Evolutionary conservation across 2,329 filamentous ascomycete genomes (phyloP), one percentile per base, ranked within the genome.

Genomic region (Trichoderma sp.): DNA sequence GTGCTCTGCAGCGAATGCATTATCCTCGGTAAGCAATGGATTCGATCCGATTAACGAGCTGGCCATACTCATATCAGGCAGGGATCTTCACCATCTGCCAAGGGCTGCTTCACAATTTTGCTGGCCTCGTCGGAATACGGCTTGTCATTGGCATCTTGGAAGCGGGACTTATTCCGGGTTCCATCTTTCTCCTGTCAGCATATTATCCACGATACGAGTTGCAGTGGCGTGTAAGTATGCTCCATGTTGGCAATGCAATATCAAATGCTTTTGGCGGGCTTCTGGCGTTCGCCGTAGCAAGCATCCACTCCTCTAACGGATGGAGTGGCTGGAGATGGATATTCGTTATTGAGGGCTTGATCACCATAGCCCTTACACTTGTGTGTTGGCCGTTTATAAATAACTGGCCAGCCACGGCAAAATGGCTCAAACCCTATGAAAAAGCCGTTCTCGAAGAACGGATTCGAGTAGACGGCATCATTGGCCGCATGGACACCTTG

Each of bases 11-110:
- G 52, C 43, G 64, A 66, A 58, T 66, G 64, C 54, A 66, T 66
- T 24, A 51, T 66, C 16, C 64, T 73, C 10, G 70, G 74, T 74
- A 54, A 58, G 70, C 63, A 18, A 55, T 13, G 46, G n/a, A 14
- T 5, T 28, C 24, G 34, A 32, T 55, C 28, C n/a, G 43, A 46
- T 56, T 46, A 21, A 49, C 49, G 58, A 68, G 59, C 26, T 49
- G 18, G 21, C 58, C 34, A 26, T 56, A n/a, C 39, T 66, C 26
- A 66, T 43, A 66, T 58, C 13, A 39, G 37, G 39, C 49, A 68
- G 75, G 73, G 30, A 24, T 74, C 24, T 70, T 75, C 21, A 77
- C 74, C 5, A 59, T 76, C 2, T 70, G 69, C 13, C 74, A 76
- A 66, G 75, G 71, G 2, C 75, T 76, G 26, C 72, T 74, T 3